Conservation (phyloP, 805 yeast genomes). For the Jamesozyma spencerorum region DNA sequence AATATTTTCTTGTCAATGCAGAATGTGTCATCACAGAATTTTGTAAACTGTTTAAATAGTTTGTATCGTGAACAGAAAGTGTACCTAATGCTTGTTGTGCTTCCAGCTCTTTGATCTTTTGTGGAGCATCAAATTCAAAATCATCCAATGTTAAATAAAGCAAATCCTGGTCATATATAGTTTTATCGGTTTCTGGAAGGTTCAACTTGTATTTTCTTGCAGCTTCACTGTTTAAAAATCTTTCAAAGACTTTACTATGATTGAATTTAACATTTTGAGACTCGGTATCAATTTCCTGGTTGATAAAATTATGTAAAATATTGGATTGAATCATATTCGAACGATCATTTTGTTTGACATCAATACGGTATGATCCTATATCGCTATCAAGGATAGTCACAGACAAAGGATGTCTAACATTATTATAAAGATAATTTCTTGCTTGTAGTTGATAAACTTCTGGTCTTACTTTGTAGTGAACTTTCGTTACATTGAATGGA, state of each 20-base stretch:
- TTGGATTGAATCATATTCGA: constrained; percentile 20
- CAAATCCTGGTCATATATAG: constrained; percentile 9
- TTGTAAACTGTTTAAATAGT: constrained; percentile 31
- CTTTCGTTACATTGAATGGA: constrained; percentile 10
- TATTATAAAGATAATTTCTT: constrained; percentile 16
- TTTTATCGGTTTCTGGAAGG: constrained; percentile 9
- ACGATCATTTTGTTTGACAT: constrained; percentile 7
- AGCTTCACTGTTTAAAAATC: constrained; percentile 10
- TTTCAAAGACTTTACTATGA: constrained; percentile 11
- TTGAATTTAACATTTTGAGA: constrained; percentile 14
- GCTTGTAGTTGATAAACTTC: constrained; percentile 29
- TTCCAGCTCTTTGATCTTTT: constrained; percentile 21
- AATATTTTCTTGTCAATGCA: constrained; percentile 35
- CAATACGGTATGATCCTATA: constrained; percentile 13
- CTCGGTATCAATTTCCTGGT: not conserved
- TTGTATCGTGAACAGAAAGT: constrained; percentile 16
- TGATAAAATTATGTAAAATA: constrained; percentile 10
- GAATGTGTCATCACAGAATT: constrained; percentile 26
- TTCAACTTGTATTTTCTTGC: constrained; percentile 8
- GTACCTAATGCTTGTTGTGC: not conserved
- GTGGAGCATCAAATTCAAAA: constrained; percentile 22
- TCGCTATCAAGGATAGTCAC: constrained; percentile 19
- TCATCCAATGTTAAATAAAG: constrained; percentile 16
- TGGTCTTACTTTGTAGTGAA: constrained; percentile 21
- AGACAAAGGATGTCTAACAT: constrained; percentile 19